Percentiles rank a stretch among this genome's conserved stretches.
Conservation (phyloP, 495 filamentous ascomycete genomes). For the Penicillium psychrofluorescens region DNA sequence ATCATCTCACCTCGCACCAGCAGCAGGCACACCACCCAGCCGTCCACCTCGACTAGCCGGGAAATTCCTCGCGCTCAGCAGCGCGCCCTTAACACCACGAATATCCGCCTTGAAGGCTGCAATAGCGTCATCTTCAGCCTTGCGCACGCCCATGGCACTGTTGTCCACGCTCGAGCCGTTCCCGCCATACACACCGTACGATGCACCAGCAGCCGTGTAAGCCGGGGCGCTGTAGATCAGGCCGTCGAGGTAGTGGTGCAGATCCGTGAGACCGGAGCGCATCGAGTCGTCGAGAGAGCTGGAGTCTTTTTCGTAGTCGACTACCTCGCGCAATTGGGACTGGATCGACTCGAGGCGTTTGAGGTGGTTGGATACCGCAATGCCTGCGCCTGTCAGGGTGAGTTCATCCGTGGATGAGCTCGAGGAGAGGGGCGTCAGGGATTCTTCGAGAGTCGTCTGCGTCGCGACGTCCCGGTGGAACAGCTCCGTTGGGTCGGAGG, state of each 20-base stretch:
- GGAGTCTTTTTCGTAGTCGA: conserved; percentile 37
- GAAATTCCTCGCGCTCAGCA: conserved; percentile 72
- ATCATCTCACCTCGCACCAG: conserved; percentile 4
- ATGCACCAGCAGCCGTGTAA: conserved; percentile 21
- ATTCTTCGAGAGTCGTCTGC: conserved; percentile 61
- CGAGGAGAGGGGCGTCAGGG: conserved; percentile 16
- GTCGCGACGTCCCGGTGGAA: conserved; percentile 87
- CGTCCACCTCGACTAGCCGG: conserved; percentile 36
- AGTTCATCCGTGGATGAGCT: not conserved
- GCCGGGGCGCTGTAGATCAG: conserved; percentile 38
- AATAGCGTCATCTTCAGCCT: conserved; percentile 69
- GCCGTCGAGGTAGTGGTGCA: conserved; percentile 46
- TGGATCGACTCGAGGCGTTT: conserved; percentile 38
- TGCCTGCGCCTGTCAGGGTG: conserved; percentile 1
- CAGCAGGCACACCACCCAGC: conserved; percentile 14
- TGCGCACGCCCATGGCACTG: conserved; percentile 25
- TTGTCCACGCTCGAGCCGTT: conserved; percentile 19
- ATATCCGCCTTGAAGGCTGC: conserved; percentile 76
- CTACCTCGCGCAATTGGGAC: conserved; percentile 48
- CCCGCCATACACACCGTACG: conserved; percentile 26
- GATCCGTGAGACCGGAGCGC: conserved; percentile 31
- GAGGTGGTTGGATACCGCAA: conserved; percentile 30
- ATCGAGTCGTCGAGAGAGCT: conserved; percentile 39
- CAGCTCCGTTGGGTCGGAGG: conserved; percentile 70
- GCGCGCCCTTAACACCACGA: conserved; percentile 82